Evolutionary conservation across 2,329 filamentous ascomycete genomes (phyloP).

Genomic region (Orbilia quercus): DNA sequence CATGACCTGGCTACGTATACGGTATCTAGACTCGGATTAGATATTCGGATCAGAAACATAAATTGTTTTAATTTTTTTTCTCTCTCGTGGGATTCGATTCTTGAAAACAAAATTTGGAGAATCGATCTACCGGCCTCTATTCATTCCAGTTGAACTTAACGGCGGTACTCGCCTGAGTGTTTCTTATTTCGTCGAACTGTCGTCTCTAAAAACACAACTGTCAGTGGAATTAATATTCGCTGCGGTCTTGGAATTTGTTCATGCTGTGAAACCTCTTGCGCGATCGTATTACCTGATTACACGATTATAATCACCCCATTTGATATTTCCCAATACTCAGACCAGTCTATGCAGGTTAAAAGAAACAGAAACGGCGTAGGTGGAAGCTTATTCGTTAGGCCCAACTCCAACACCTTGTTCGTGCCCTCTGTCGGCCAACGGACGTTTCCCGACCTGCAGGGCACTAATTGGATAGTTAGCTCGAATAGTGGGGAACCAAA

Average conservation of each 20-base stretch:
- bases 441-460: conserved; percentile 33
- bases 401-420: neutral
- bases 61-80: no score
- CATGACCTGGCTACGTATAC: conserved; percentile 24
- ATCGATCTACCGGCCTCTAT: conserved; percentile 1
- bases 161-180: conserved; percentile 12
- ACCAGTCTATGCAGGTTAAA: neutral
- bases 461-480: conserved; percentile 8
- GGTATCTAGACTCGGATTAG: neutral
- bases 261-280: conserved; percentile 1
- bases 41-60: no score
- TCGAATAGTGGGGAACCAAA: conserved; percentile 19
- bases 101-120: no score
- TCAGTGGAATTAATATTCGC: neutral
- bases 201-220: conserved; percentile 10
- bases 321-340: neutral
- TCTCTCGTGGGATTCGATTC: no score
- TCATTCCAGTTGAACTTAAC: neutral
- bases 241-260: neutral
- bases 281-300: conserved; percentile 47
- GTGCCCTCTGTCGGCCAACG: conserved; percentile 22
- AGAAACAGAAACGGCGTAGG: neutral
- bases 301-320: neutral
- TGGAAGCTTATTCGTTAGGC: conserved; percentile 5
- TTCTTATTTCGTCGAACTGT: conserved; percentile 5